These are phyloP conservation scores for Arthrobotrys megalospora DNA, from an alignment of 2,329 filamentous ascomycete species.

Conservation along the genomic window DNA sequence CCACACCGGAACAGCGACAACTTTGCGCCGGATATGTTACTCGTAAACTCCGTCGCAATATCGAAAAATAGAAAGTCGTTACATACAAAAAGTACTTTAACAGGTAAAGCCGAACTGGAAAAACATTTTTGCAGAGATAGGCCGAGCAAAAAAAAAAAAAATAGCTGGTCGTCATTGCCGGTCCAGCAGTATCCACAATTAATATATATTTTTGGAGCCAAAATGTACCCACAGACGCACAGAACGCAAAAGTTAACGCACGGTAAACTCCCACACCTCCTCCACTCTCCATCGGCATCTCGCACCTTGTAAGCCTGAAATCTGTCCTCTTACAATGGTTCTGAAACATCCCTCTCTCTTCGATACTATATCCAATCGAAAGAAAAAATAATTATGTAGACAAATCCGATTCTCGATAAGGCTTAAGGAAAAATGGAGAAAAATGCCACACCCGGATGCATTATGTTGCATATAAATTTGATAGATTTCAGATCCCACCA, in stretches of 20 bases:
- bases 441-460: slow-evolving; percentile 12
- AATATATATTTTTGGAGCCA: slow-evolving; percentile 44
- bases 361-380: not conserved
- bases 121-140: slow-evolving; percentile 42
- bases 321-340: slow-evolving; percentile 45
- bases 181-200: slow-evolving; percentile 52
- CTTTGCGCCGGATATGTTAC: not conserved
- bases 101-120: slow-evolving; percentile 28
- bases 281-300: slow-evolving; percentile 56
- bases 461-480: slow-evolving; percentile 21
- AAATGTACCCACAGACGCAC: slow-evolving; percentile 42
- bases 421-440: not conserved
- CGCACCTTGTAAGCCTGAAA: slow-evolving; percentile 61
- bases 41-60: not conserved
- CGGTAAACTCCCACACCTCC: slow-evolving; percentile 55
- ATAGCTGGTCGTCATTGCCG: slow-evolving; percentile 30
- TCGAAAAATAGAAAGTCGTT: not conserved
- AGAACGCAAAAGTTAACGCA: slow-evolving; percentile 44
- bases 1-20: slow-evolving; percentile 7
- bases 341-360: slow-evolving; percentile 10
- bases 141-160: slow-evolving; percentile 10
- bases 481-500: slow-evolving; percentile 3
- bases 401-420: not conserved
- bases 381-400: not conserved
- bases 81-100: too few relatives aligned